Base-by-base conservation (phyloP, 75 land plant genomes). In the Chamaecyparis obtusa region DNA sequence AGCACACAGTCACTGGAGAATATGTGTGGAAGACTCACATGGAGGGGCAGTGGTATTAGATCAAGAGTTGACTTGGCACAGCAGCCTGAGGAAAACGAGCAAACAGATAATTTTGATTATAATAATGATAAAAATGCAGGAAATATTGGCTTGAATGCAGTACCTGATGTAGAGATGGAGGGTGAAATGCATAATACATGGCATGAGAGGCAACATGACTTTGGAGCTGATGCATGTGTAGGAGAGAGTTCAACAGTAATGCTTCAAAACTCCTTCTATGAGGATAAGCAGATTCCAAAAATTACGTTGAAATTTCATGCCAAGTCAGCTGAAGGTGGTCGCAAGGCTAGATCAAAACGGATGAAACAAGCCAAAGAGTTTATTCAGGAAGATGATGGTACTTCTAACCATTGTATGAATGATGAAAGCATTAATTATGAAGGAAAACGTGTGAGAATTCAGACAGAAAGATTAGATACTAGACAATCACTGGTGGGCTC, bases 121-220 rank as follows among this genome's bases (percentile, higher is more conserved):
- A 5, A 27, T 37, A 84, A 48, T 19, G 84, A 71, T 69, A 51
- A 32, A 27, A 44, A 83, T n/a, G 10, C 21, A 43, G 75, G 44
- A 55, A 19, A 32, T 82, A n/a, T 64, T 39, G 49, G 35, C 6
- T 75, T 64, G 11, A 49, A 87, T 43, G 27, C 46, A 24, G 64
- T 21, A 83, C 86, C 71, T 46, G 79, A 79, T 37, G 24, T 80
- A 81, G 32, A 76, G 85, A 87, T 84, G 33, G 56, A 60, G 43
- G 83, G 56, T 60, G 92, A 86, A 48, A 90, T 88, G 91, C 90
- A 87, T 49, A 88, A 24, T 87, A 88, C 87, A 87, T 90, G 90
- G 84, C 89, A 92, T 89, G 90, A 67, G 85, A 92, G 93, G 74
- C 86, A 91, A 54, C 93, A 89, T 83, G 49, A 90, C 24, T 60